These are phyloP conservation scores for Cucurbita moschata DNA, from an alignment of 306 rosid genomes.

Conservation along the genomic window DNA sequence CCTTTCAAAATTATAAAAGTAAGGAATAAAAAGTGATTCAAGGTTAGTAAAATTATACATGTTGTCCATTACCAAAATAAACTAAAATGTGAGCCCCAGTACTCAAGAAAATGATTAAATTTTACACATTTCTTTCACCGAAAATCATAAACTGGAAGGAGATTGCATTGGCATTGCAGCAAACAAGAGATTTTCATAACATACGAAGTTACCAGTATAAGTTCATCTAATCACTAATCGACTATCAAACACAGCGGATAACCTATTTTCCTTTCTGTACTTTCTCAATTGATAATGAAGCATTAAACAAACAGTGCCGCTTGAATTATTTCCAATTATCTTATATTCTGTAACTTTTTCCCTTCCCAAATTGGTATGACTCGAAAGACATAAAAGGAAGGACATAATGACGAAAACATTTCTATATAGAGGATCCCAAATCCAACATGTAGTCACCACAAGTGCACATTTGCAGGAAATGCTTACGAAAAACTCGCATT, in stretches of 20 bases:
- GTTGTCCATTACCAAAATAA: neutral
- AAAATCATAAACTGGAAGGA: neutral
- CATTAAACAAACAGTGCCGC: neutral
- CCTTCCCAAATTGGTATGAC: neutral
- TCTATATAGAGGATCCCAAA: neutral
- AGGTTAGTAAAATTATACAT: neutral
- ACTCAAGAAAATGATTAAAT: neutral
- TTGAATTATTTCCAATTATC: neutral
- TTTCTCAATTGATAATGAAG: neutral
- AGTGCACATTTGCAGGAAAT: neutral
- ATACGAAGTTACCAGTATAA: neutral
- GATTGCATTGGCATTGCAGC: neutral
- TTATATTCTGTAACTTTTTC: neutral
- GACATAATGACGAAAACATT: neutral
- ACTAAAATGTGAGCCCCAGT: neutral
- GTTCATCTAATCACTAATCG: neutral
- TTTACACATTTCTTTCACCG: neutral
- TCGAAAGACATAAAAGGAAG: neutral
- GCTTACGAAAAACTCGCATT: neutral
- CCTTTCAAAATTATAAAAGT: conserved; percentile 5
- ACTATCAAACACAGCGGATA: neutral
- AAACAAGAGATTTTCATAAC: neutral
- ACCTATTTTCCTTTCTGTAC: neutral
- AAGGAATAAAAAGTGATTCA: neutral
- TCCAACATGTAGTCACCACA: neutral